phyloP scores from a whole-genome alignment of 169 alveolate species.

The Besnoitia besnoiti region DNA sequence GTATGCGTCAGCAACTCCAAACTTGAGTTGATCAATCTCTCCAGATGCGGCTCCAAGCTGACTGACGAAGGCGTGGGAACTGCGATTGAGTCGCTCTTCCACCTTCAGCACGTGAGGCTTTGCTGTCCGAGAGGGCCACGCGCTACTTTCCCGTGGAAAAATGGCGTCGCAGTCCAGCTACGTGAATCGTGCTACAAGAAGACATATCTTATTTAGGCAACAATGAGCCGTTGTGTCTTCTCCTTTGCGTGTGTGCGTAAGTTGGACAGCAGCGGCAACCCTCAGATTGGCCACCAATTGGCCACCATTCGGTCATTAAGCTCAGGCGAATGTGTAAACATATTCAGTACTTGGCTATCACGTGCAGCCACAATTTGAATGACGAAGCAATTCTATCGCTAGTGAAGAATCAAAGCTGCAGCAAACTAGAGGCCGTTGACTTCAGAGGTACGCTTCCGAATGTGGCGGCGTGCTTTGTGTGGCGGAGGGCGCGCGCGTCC shows the following conservation, averaged over 20 bases:
- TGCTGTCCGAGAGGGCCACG: too few relatives aligned
- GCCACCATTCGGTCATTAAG: not conserved
- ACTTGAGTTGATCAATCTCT: not conserved
- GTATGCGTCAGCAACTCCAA: not conserved
- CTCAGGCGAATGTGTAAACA: conserved; percentile 12
- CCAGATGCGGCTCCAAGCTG: not conserved
- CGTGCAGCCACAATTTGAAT: not conserved
- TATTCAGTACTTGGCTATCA: not conserved
- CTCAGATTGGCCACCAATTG: not conserved
- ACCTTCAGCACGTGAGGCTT: not conserved
- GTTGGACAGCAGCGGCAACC: conserved; percentile 41
- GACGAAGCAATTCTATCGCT: conserved; percentile 8
- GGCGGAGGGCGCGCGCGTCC: too few relatives aligned
- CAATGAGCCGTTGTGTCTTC: not conserved
- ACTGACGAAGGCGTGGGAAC: conserved; percentile 33
- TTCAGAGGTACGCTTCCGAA: conserved; percentile 22
- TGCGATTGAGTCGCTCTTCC: not conserved
- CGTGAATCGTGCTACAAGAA: too few relatives aligned
- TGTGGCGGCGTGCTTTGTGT: not conserved
- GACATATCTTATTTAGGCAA: too few relatives aligned
- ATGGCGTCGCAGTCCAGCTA: too few relatives aligned
- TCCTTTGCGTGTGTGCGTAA: not conserved
- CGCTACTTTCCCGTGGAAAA: too few relatives aligned
- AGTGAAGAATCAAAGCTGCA: conserved; percentile 39
- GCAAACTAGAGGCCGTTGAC: not conserved